Evolutionary conservation across 352 stramenopile genomes (phyloP), one percentile per base, ranked within the genome.

Genomic region (Phytophthora pseudosyringae): DNA sequence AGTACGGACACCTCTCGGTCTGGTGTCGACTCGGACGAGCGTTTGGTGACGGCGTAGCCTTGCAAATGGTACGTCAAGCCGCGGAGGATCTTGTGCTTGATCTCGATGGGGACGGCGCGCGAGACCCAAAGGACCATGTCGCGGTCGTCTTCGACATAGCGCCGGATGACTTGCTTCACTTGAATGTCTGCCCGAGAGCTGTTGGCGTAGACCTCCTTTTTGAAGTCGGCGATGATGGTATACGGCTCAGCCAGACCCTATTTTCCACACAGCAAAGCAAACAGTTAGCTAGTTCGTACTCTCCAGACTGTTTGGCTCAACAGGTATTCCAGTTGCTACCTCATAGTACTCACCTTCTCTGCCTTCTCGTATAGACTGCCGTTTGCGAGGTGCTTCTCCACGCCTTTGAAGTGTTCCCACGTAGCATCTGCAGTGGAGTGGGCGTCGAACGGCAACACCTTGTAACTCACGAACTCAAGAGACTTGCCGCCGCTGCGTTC

Each of bases 141-240:
- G 18, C 76, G 80, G 41, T 84, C 75, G 31, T 70, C 32, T 31
- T 87, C 75, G 4, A 75, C 69, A 47, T 81, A 80, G 7, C 80
- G 73, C 5, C 76, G 75, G 8, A 87, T 56, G 18, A 86, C 69
- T 61, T 89, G 77, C 25, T 83, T 74, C 7, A 87, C 64, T 1
- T 67, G 48, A 60, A 89, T 83, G 13, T 83, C 63, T 12, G 77
- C 75, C 11, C 64, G 62, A 25, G 64, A 80, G 31, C 65, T 66
- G 50, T 73, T 78, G 15, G 64, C 68, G n/a, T 59, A 53, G 1
- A 77, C 31, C 56, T 88, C 78, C 12, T 85, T 75, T 43, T 69
- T 72, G 54, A 83, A 77, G 45, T 74, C 78, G 12, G 81, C 78
- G 38, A 88, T 59, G 40, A 88, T 80, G 5, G 74, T 81, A 39